phyloP scores from a whole-genome alignment of 1,284 basidiomycete genomes.

The Trametes hirsuta region DNA sequence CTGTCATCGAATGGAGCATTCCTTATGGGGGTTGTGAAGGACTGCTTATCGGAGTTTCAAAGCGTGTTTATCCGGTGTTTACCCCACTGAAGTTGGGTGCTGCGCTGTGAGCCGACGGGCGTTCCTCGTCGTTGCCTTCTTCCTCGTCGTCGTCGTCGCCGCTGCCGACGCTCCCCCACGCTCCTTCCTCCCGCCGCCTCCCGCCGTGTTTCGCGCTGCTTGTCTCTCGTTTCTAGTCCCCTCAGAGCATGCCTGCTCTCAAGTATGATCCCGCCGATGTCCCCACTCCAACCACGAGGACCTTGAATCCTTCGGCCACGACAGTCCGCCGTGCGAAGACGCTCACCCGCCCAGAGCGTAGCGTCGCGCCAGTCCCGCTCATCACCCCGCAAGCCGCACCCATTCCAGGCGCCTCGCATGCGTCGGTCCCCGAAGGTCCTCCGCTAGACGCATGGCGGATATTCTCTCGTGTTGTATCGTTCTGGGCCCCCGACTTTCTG shows the following conservation, averaged over 20 bases:
- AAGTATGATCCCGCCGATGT: slow-evolving; percentile 48
- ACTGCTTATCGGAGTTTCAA: slow-evolving; percentile 20
- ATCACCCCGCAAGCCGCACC: slow-evolving; percentile 73
- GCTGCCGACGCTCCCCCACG: slow-evolving; percentile 21
- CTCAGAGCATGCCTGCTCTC: slow-evolving; percentile 28
- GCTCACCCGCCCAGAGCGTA: slow-evolving; percentile 92
- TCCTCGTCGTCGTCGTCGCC: slow-evolving; percentile 19
- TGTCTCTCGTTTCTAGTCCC: slow-evolving; percentile 13
- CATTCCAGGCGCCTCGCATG: slow-evolving; percentile 39
- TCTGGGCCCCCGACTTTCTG: slow-evolving; percentile 87
- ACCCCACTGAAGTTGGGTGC: not conserved
- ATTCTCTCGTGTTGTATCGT: slow-evolving; percentile 82
- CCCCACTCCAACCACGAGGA: slow-evolving; percentile 68
- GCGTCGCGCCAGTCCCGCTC: slow-evolving; percentile 91
- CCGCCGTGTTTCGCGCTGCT: slow-evolving; percentile 14
- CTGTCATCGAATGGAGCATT: not conserved
- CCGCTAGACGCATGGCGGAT: slow-evolving; percentile 81
- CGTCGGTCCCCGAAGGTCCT: slow-evolving; percentile 31
- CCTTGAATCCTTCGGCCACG: slow-evolving; percentile 54
- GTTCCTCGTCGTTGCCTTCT: slow-evolving; percentile 25
- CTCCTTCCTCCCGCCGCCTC: slow-evolving; percentile 16
- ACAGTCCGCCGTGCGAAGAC: slow-evolving; percentile 89
- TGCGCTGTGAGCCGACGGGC: slow-evolving; percentile 8
- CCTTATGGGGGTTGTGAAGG: not conserved
- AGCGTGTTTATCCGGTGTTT: not conserved